These are phyloP conservation scores for Asclepias syriaca DNA, from an alignment of 257 asterid species.

Conservation along the genomic window DNA sequence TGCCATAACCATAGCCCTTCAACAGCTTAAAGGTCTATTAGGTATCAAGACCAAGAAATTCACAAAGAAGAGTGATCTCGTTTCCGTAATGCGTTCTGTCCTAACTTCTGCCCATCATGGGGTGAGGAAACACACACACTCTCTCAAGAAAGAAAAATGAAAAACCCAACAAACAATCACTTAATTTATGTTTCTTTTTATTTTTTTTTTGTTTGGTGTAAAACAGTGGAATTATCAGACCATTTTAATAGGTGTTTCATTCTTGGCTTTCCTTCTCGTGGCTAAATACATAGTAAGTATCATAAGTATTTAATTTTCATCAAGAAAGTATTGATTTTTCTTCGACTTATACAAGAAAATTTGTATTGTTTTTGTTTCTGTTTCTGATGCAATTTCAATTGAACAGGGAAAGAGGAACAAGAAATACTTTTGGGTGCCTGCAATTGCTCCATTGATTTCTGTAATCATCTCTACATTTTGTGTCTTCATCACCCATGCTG, in stretches of 20 bases:
- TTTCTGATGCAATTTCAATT: background rate
- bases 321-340: background rate
- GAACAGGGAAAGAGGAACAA: constrained; percentile 57
- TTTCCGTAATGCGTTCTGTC: constrained; percentile 66
- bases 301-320: background rate
- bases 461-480: constrained; percentile 57
- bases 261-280: constrained; percentile 53
- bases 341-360: background rate
- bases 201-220: background rate
- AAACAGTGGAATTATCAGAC: constrained; percentile 86
- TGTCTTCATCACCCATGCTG: constrained; percentile 64
- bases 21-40: constrained; percentile 74
- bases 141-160: no score
- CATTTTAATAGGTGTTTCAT: constrained; percentile 47
- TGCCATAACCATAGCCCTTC: constrained; percentile 65
- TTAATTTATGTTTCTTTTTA: no score
- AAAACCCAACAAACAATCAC: no score
- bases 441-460: constrained; percentile 69
- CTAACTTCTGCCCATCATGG: constrained; percentile 49
- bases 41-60: constrained; percentile 52
- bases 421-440: constrained; percentile 67
- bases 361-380: no score
- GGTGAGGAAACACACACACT: constrained; percentile 24
- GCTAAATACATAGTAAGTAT: constrained; percentile 61
- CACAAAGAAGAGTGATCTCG: constrained; percentile 58